A percentile compares a stretch with the other conserved stretches of the same genome.
Conservation (phyloP, 192 early-diverging fungal genomes). For the Cladochytrium replicatum region DNA sequence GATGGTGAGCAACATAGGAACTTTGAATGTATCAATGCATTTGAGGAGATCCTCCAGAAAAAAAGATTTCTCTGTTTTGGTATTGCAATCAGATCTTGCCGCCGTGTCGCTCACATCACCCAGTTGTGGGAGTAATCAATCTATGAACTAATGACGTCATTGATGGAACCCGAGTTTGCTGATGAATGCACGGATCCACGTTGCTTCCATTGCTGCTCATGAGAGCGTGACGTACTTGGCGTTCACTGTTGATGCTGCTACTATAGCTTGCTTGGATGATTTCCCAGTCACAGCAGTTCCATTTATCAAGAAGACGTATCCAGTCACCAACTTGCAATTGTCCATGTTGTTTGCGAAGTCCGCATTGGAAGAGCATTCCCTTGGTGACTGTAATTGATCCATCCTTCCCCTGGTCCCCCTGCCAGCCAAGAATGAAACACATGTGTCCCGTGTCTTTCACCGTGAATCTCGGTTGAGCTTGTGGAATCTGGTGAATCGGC, state of each 20-base stretch:
- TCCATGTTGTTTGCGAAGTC: conserved; percentile 1
- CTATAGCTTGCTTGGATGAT: conserved; percentile 2
- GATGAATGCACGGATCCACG: conserved; percentile 6
- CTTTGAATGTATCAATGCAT: conserved; percentile 24
- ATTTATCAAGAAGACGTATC: neutral
- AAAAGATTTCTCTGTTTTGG: too few species aligned
- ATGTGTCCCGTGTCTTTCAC: too few species aligned
- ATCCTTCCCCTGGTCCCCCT: too few species aligned
- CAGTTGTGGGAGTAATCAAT: too few species aligned
- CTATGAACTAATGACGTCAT: too few species aligned
- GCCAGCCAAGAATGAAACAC: neutral
- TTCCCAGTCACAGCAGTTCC: neutral
- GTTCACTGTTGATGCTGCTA: conserved; percentile 2
- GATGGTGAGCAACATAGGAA: conserved; percentile 42
- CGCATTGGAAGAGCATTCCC: neutral
- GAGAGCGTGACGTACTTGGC: neutral
- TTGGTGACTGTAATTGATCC: too few species aligned
- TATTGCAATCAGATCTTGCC: too few species aligned
- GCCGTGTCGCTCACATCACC: too few species aligned
- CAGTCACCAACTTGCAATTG: neutral
- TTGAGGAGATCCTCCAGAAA: too few species aligned
- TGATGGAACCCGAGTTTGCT: too few species aligned
- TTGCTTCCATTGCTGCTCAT: neutral
- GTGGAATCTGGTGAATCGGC: too few species aligned
- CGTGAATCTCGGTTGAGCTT: too few species aligned